These are phyloP conservation scores for Pichia rugopelliculosa DNA, from an alignment of 805 yeast species.

Conservation along the genomic window DNA sequence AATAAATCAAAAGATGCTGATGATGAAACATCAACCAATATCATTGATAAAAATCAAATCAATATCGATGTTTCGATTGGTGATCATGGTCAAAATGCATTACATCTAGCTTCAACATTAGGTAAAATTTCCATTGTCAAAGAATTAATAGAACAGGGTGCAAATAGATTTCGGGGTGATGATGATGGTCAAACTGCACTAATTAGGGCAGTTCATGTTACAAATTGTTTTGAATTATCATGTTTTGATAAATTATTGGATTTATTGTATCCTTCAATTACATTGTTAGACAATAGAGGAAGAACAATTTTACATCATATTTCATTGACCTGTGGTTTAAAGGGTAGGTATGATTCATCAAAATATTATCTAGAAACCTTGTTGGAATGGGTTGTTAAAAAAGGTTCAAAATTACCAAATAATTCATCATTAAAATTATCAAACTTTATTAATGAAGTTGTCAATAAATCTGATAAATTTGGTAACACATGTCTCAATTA, in stretches of 20 bases:
- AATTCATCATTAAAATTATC: conserved; percentile 43
- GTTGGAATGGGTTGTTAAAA: conserved; percentile 68
- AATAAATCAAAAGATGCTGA: not conserved
- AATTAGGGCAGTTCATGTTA: conserved; percentile 75
- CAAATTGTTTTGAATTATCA: conserved; percentile 72
- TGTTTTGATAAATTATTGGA: conserved; percentile 67
- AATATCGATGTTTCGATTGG: conserved; percentile 83
- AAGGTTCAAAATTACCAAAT: conserved; percentile 37
- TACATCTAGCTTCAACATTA: conserved; percentile 94
- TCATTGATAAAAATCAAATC: conserved; percentile 22
- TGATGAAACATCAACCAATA: not conserved
- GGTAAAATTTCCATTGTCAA: conserved; percentile 68
- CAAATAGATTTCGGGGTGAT: conserved; percentile 66
- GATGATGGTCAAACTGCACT: conserved; percentile 83
- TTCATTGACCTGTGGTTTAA: conserved; percentile 69
- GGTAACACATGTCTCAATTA: conserved; percentile 95
- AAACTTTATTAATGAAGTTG: conserved; percentile 57
- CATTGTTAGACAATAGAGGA: conserved; percentile 57
- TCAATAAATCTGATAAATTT: conserved; percentile 84
- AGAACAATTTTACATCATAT: conserved; percentile 86
- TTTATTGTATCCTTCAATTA: conserved; percentile 66
- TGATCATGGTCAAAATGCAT: conserved; percentile 84
- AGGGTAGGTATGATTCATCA: conserved; percentile 64
- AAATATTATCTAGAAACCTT: conserved; percentile 66
- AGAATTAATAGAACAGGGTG: conserved; percentile 58